Evolutionary conservation across 805 yeast species (phyloP), one percentile per base, ranked within the genome.

Genomic region (Sungouiella blattae): DNA sequence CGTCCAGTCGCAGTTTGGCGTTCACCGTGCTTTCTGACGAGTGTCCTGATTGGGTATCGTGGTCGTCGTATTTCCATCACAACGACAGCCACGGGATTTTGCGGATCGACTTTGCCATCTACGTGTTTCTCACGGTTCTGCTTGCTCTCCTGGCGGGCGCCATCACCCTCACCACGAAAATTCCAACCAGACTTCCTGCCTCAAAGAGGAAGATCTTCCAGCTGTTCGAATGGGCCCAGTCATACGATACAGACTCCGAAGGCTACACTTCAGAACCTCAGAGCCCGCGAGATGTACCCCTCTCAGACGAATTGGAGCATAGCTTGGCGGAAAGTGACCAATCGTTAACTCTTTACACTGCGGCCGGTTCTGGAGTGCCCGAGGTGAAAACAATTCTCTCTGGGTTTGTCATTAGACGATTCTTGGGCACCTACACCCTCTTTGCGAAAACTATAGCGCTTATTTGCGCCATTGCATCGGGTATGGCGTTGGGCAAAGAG

Each of bases 291-390:
- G 26, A 20, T 11, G 14, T n/a, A 5, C 7, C 18, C 6, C 18
- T n/a, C 14, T n/a, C n/a, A n/a, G 21, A 13, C 15, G 24, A 18
- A 2, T 23, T 28, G 12, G 20, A 14, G 8, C 12, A 9, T n/a
- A 28, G 18, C 12, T n/a, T 16, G 18, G 20, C 16, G 2, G 28
- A 29, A 5, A 18, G 12, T 17, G 12, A 14, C 6, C 18, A 30
- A 5, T 35, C 32, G 3, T 11, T 28, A 17, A 34, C 33, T 3
- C 49, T 75, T 49, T 77, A 74, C 47, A 63, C 78, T 9, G 80
- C 78, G 0, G 69, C 71, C 20, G 82, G 82, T 3, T 71, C 78
- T 12, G 82, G 82, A 4, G 81, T 77, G 2, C 80, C 81, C 1
- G 81, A 77, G 53, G 82, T 77, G 11, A 75, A 74, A 42, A 76